These are phyloP conservation scores for Posidonia australis DNA, from an alignment of 106 monocot species.

Conservation along the genomic window DNA sequence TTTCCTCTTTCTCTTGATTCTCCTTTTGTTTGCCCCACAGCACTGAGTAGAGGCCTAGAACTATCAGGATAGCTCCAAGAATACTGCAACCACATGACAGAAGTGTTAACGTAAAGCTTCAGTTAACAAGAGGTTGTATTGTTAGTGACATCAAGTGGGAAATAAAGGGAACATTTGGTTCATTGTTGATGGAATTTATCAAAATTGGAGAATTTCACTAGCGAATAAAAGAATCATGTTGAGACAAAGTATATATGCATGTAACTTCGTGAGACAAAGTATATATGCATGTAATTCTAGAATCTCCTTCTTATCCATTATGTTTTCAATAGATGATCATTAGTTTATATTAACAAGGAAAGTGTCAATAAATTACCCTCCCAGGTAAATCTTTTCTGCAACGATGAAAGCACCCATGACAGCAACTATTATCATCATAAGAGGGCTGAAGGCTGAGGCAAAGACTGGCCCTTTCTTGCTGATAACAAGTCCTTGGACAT, in stretches of 20 bases:
- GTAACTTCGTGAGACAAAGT: too few relatives aligned
- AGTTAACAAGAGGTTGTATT: neutral
- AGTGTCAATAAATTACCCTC: constrained; percentile 30
- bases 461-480: constrained; percentile 74
- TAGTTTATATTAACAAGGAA: too few relatives aligned
- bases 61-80: constrained; percentile 59
- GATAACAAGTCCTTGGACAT: constrained; percentile 42
- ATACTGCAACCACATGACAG: constrained; percentile 30
- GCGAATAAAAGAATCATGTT: too few relatives aligned
- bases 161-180: too few relatives aligned
- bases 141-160: too few relatives aligned
- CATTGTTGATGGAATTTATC: too few relatives aligned
- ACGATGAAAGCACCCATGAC: constrained; percentile 84
- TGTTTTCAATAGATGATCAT: too few relatives aligned
- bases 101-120: neutral
- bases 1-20: constrained; percentile 34
- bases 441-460: constrained; percentile 81
- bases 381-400: constrained; percentile 59
- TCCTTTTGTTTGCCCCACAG: constrained; percentile 85
- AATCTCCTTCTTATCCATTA: too few relatives aligned
- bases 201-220: too few relatives aligned
- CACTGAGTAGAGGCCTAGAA: constrained; percentile 62
- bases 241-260: too few relatives aligned
- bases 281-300: too few relatives aligned
- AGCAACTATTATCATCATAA: constrained; percentile 87